These are phyloP conservation scores for Leonotis leonurus DNA, from an alignment of 257 asterid genomes.

Conservation along the genomic window DNA sequence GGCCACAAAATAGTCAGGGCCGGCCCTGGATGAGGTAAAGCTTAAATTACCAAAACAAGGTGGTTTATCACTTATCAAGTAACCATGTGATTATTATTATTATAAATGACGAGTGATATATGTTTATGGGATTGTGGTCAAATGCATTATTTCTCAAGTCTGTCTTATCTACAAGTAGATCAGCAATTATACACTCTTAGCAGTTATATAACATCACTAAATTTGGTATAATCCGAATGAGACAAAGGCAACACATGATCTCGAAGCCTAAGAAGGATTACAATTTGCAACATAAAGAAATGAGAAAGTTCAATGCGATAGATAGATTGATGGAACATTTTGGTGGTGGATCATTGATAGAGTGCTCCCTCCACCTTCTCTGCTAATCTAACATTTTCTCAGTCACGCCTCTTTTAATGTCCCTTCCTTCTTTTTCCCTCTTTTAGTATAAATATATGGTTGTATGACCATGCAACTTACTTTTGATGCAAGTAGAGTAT, in stretches of 20 bases:
- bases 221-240: constrained; percentile 13
- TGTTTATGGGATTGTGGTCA: too few relatives aligned
- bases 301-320: too few relatives aligned
- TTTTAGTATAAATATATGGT: constrained; percentile 19
- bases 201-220: not conserved
- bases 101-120: too few relatives aligned
- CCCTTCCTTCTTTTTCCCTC: not conserved
- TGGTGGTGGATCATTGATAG: constrained; percentile 1
- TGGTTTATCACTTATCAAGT: too few relatives aligned
- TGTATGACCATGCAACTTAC: too few relatives aligned
- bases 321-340: constrained; percentile 11
- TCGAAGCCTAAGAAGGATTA: not conserved
- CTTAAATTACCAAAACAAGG: too few relatives aligned
- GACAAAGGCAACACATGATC: too few relatives aligned
- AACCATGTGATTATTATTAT: too few relatives aligned
- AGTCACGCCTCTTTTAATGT: constrained; percentile 25
- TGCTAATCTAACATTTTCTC: constrained; percentile 32
- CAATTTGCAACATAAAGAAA: not conserved
- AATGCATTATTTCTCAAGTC: not conserved
- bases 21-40: too few relatives aligned
- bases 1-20: too few relatives aligned
- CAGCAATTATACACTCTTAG: too few relatives aligned
- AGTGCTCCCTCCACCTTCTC: constrained; percentile 13
- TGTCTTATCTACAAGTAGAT: too few relatives aligned
- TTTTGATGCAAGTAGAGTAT: not conserved